A percentile compares a stretch with the other conserved stretches of the same genome.
These are phyloP conservation scores for Aquanectria penicillioides DNA, from an alignment of 2,329 filamentous ascomycete genomes.

Conservation along the genomic window DNA sequence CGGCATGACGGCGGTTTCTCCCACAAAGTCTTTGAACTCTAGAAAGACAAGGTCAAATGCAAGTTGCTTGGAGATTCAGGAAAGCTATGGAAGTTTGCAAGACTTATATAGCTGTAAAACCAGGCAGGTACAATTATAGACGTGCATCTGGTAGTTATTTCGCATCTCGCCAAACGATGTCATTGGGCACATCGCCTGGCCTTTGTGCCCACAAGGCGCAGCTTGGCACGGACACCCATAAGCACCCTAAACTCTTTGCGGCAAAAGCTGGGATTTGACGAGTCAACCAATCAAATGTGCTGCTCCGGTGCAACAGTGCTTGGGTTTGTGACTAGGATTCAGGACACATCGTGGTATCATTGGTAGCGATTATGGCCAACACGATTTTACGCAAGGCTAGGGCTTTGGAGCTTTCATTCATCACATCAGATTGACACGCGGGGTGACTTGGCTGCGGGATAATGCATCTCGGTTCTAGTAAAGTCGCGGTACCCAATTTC, in stretches of 20 bases:
- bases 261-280: neutral
- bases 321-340: no score
- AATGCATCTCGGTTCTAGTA: no score
- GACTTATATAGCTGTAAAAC: neutral
- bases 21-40: neutral
- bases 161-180: slow-evolving; percentile 10
- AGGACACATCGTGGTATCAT: no score
- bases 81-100: neutral
- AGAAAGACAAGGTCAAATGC: no score
- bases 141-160: neutral
- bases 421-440: no score
- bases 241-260: neutral
- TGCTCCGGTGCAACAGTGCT: no score
- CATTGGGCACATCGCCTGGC: neutral
- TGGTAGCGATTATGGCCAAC: no score
- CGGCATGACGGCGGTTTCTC: neutral
- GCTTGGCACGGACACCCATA: neutral
- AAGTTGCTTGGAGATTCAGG: neutral
- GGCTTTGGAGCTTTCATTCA: no score
- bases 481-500: no score
- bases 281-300: neutral
- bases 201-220: neutral
- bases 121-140: neutral
- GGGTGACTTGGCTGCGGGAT: no score
- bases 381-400: no score